Evolutionary conservation across 148 eudicot species (phyloP).

Genomic region (Rhododendron ferrugineum): DNA sequence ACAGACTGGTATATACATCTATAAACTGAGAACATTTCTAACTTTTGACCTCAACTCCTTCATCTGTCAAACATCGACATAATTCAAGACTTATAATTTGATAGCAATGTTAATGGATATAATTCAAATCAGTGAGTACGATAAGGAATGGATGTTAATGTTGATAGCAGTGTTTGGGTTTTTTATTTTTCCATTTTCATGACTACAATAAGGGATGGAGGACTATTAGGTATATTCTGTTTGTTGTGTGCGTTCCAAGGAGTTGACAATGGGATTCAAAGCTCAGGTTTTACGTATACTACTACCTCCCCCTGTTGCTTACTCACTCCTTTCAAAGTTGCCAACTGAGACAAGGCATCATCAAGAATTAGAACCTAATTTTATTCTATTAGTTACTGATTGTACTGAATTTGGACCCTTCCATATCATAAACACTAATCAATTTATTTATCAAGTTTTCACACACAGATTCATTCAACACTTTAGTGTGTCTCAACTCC

Average conservation of each 20-base stretch:
- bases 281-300: neutral
- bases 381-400: neutral
- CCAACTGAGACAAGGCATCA: neutral
- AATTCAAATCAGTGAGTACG: neutral
- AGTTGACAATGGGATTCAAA: neutral
- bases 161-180: too few species aligned
- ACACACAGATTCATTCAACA: neutral
- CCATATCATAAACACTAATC: neutral
- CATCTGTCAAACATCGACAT: neutral
- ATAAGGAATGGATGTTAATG: too few species aligned
- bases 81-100: neutral
- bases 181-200: neutral
- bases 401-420: neutral
- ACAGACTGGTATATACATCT: neutral
- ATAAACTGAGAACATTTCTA: neutral
- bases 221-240: neutral
- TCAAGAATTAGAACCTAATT: neutral
- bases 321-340: neutral
- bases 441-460: neutral
- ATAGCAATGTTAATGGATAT: neutral
- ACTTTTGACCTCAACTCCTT: neutral
- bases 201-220: neutral
- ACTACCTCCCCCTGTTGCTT: conserved; percentile 2
- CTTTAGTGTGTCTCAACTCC: neutral
- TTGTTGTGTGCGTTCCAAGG: neutral